phyloP scores from a whole-genome alignment of 768 basidiomycete species.

The Butyriboletus loyo region DNA sequence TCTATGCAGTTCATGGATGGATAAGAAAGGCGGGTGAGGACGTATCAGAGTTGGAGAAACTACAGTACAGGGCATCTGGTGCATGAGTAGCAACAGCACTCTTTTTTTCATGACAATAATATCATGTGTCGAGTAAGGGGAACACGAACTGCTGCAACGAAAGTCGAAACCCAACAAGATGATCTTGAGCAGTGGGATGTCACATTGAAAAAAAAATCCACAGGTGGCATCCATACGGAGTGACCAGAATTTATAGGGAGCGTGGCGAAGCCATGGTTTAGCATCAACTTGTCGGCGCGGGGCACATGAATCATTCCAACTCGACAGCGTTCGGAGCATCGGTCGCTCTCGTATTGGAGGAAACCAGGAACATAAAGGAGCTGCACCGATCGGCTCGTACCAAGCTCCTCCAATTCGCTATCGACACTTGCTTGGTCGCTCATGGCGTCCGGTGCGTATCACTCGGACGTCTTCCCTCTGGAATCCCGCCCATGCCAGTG shows the following conservation, averaged over 20 bases:
- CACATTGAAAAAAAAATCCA: too few relatives aligned
- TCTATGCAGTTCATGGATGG: conserved; percentile 44
- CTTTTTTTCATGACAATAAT: background rate
- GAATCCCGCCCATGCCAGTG: background rate
- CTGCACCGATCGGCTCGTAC: conserved; percentile 7
- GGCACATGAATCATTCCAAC: conserved; percentile 3
- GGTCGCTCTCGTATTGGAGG: conserved; percentile 17
- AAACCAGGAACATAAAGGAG: conserved; percentile 2
- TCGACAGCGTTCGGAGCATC: conserved; percentile 11
- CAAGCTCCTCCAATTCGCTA: conserved; percentile 32
- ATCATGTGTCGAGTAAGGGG: too few relatives aligned
- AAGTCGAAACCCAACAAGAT: too few relatives aligned
- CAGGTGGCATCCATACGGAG: too few relatives aligned
- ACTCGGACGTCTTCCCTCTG: background rate
- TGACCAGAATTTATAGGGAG: too few relatives aligned
- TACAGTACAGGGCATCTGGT: conserved; percentile 55
- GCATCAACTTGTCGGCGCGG: background rate
- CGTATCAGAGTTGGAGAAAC: conserved; percentile 47
- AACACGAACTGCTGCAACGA: too few relatives aligned
- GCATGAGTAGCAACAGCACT: conserved; percentile 34
- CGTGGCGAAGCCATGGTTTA: too few relatives aligned
- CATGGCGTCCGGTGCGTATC: conserved; percentile 40
- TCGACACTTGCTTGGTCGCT: conserved; percentile 43
- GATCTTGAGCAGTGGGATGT: too few relatives aligned
- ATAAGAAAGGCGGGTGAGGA: conserved; percentile 44